A percentile compares a stretch with the other conserved stretches of the same genome.
Evolutionary conservation across 208 protist species (phyloP).

Genomic region (Lotmaria passim): DNA sequence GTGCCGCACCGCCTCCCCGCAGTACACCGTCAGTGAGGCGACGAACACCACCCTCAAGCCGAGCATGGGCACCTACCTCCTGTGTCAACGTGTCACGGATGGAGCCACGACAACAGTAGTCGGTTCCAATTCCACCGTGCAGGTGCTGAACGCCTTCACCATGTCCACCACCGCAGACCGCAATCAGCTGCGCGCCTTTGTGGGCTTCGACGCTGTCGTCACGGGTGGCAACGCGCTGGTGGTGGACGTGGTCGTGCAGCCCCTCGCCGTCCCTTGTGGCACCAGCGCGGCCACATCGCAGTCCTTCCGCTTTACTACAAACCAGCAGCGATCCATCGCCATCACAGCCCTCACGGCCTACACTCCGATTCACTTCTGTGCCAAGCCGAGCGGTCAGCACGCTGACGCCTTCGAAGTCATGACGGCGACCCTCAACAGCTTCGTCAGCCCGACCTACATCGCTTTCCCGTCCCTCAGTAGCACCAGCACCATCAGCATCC

Average conservation of each 20-base stretch:
- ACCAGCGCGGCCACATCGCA: conserved; percentile 2
- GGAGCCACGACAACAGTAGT: conserved; percentile 18
- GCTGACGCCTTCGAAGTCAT: conserved; percentile 25
- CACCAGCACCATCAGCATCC: conserved; percentile 27
- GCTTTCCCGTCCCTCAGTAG: neutral
- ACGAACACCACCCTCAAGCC: conserved; percentile 18
- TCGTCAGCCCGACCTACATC: conserved; percentile 52
- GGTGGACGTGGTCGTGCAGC: conserved; percentile 25
- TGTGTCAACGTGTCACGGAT: conserved; percentile 55
- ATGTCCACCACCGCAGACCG: conserved; percentile 28
- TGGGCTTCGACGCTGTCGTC: conserved; percentile 31
- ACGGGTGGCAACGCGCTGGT: conserved; percentile 20
- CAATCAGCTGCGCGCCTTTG: conserved; percentile 36
- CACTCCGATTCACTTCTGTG: conserved; percentile 18
- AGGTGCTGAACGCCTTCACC: conserved; percentile 38
- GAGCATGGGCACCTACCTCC: conserved; percentile 35
- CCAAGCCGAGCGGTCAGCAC: conserved; percentile 13
- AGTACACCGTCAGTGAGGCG: conserved; percentile 37
- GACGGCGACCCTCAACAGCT: conserved; percentile 35
- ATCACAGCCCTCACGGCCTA: conserved; percentile 19
- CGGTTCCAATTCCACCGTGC: conserved; percentile 34
- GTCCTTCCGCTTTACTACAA: conserved; percentile 16
- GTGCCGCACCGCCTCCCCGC: conserved; percentile 24
- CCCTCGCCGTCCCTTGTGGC: conserved; percentile 26
- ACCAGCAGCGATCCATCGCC: conserved; percentile 10